Evolutionary conservation across 1,284 basidiomycete genomes (phyloP), one percentile per base, ranked within the genome.

Genomic region (Polyporus tsugae): DNA sequence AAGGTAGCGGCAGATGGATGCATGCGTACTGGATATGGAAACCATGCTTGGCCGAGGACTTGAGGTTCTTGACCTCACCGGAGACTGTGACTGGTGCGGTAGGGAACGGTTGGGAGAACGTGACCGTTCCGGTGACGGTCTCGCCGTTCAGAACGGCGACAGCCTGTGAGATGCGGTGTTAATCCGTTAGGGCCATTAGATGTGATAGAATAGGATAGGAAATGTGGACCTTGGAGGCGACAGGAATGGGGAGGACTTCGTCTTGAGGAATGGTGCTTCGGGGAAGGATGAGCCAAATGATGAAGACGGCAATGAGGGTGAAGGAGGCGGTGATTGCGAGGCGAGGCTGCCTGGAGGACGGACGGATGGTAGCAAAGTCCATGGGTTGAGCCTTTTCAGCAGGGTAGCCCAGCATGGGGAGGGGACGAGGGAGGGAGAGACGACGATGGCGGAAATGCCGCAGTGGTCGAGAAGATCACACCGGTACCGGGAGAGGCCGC

Each of bases 11-110:
- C 49, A 59, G 68, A 82, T 42, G 19, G 17, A 25, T 19, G 10
- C 13, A 41, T 60, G n/a, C 90, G 65, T 70, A 92, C 92, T 95
- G 92, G 71, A 95, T 81, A 79, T 95, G 94, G 83, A 94, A 93
- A 2, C 93, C 94, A 53, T 89, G 86, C 72, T 85, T 78, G 25
- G 89, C 84, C 64, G 85, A 83, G 17, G 89, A 82, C 73, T 89
- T 85, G 60, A 94, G 84, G 72, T 86, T 86, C 72, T 82, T 83
- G 73, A 95, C 82, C 68, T 87, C 83, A 57, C 91, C 91, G 13
- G 86, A 85, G 64, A 95, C 81, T 33, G 81, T 86, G 65, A 94
- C 90, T 46, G 88, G 84, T 22, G 83, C 85, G 63, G 81, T 82
- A 66, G 81, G 81, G 38, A 80, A 77, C 4, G 82, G 74, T 78